phyloP scores from a whole-genome alignment of 371 early-diverging fungal species.

The Actinomortierella wolfii region DNA sequence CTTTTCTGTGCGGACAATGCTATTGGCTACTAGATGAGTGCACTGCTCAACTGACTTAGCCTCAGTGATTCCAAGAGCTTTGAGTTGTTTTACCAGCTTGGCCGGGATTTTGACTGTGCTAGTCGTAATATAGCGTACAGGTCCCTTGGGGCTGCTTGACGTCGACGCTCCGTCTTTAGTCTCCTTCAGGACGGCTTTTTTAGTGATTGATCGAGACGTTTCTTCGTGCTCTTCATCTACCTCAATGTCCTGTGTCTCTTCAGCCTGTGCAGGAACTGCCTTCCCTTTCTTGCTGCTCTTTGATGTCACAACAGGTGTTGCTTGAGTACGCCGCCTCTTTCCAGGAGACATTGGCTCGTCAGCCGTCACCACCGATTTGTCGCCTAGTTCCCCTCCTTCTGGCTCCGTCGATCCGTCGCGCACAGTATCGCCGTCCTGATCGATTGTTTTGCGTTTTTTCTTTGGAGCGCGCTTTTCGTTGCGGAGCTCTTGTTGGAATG shows the following conservation, averaged over 20 bases:
- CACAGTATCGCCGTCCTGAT: neutral
- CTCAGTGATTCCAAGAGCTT: constrained; percentile 25
- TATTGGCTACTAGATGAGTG: constrained; percentile 34
- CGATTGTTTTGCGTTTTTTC: constrained; percentile 11
- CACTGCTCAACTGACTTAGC: constrained; percentile 29
- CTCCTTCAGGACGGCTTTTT: too few species aligned
- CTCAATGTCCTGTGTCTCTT: neutral
- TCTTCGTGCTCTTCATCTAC: too few species aligned
- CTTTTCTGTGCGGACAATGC: constrained; percentile 34
- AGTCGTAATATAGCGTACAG: constrained; percentile 23
- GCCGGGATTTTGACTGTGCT: constrained; percentile 25
- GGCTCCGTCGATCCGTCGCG: too few species aligned
- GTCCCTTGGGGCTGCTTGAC: neutral
- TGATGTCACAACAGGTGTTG: neutral
- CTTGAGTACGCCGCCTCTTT: too few species aligned
- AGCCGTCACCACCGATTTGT: too few species aligned
- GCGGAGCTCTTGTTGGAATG: constrained; percentile 32
- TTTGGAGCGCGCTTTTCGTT: constrained; percentile 33
- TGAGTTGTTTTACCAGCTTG: constrained; percentile 26
- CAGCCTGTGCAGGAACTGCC: neutral
- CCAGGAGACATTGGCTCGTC: too few species aligned
- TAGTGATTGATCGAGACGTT: too few species aligned
- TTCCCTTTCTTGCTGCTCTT: constrained; percentile 10
- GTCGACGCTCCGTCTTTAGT: too few species aligned
- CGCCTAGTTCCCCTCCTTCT: too few species aligned